phyloP scores from a whole-genome alignment of 2,329 filamentous ascomycete genomes.

The Cordyceps tenuipes region DNA sequence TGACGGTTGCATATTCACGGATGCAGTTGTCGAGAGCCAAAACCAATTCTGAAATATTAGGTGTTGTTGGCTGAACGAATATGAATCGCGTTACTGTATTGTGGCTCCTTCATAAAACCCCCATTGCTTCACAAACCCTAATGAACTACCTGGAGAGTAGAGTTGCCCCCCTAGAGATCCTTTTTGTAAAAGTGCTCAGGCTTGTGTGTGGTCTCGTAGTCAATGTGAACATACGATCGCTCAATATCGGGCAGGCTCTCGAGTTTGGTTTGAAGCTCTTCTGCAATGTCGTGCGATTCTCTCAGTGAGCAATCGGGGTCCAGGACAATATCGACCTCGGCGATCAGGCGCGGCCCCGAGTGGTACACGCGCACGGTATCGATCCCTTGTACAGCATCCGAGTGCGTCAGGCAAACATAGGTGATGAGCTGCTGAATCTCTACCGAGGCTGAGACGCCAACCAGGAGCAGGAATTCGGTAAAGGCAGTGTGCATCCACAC shows the following conservation, averaged over 20 bases:
- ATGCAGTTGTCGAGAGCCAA: background rate
- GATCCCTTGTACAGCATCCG: conserved; percentile 69
- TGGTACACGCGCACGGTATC: conserved; percentile 95
- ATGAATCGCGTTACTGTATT: background rate
- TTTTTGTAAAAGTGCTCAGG: conserved; percentile 68
- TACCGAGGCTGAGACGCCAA: conserved; percentile 80
- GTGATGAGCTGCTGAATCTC: conserved; percentile 89
- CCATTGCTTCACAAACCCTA: background rate
- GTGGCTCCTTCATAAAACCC: too few relatives aligned
- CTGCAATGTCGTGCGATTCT: conserved; percentile 85
- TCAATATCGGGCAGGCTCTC: conserved; percentile 89
- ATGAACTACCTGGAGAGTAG: background rate
- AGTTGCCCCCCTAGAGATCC: conserved; percentile 41
- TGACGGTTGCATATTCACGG: background rate
- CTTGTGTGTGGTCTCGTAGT: conserved; percentile 93
- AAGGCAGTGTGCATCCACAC: conserved; percentile 85
- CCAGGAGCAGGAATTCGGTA: conserved; percentile 80
- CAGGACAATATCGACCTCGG: conserved; percentile 97
- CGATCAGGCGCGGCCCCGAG: conserved; percentile 77
- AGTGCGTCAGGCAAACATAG: conserved; percentile 85
- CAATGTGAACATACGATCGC: conserved; percentile 91
- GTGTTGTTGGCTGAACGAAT: background rate
- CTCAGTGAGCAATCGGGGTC: conserved; percentile 62
- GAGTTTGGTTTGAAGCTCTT: conserved; percentile 87
- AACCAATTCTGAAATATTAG: background rate